phyloP scores from a whole-genome alignment of 495 filamentous ascomycete genomes.

The Aspergillus nanangensis region DNA sequence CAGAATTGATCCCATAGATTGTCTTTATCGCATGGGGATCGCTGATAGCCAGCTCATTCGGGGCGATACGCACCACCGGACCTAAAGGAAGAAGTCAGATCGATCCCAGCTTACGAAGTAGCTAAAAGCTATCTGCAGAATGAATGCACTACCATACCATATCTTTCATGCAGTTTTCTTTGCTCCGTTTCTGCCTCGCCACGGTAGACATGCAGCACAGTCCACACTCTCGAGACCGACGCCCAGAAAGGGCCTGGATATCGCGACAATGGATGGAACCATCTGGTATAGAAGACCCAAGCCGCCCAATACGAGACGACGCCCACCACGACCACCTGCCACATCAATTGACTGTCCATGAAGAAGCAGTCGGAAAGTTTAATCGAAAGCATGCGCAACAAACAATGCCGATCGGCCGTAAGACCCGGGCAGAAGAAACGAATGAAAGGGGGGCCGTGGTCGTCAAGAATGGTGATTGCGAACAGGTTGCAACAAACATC shows the following conservation, averaged over 20 bases:
- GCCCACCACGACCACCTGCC: too few species aligned
- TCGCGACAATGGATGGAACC: conserved; percentile 12
- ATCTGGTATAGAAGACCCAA: conserved; percentile 15
- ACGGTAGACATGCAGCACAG: conserved; percentile 6
- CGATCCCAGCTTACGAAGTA: too few species aligned
- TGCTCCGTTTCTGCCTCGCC: conserved; percentile 13
- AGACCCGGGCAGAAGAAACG: too few species aligned
- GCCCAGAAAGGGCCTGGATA: conserved; percentile 14
- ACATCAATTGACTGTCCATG: too few species aligned
- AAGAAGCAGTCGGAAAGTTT: too few species aligned
- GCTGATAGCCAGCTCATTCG: conserved; percentile 2
- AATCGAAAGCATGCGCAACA: too few species aligned
- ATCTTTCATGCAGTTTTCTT: neutral
- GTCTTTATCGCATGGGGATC: conserved; percentile 2
- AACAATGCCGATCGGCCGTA: too few species aligned
- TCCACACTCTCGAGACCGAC: conserved; percentile 11
- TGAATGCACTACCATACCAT: neutral
- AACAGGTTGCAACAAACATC: too few species aligned
- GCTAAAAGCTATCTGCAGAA: too few species aligned
- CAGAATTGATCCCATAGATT: conserved; percentile 25
- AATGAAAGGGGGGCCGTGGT: too few species aligned
- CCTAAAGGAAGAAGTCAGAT: neutral
- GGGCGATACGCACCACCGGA: conserved; percentile 2
- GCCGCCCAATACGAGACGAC: conserved; percentile 6
- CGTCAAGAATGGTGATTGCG: too few species aligned